Conservation (phyloP, 805 yeast genomes). For the Ogataea polymorpha region DNA sequence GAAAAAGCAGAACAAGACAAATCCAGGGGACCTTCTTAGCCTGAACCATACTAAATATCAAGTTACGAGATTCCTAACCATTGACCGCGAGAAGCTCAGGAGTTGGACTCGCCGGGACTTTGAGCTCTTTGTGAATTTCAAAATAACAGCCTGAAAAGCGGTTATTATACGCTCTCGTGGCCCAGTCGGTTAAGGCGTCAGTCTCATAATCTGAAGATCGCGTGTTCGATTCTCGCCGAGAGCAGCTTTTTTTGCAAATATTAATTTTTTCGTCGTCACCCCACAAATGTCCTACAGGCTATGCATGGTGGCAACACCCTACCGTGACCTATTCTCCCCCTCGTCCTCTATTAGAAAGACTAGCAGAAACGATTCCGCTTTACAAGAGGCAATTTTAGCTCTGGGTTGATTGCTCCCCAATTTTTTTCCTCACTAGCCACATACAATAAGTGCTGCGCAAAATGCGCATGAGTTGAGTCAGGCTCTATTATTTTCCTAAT, state of each 20-base stretch:
- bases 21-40: neutral
- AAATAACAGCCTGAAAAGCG: neutral
- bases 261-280: neutral
- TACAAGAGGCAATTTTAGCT: neutral
- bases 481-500: neutral
- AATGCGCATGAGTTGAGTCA: constrained; percentile 11
- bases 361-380: no score
- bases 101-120: constrained; percentile 16
- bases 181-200: constrained; percentile 41
- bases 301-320: no score
- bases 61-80: constrained; percentile 7
- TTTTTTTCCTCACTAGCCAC: constrained; percentile 7
- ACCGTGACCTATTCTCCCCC: no score
- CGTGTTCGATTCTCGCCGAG: constrained; percentile 41
- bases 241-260: constrained; percentile 23
- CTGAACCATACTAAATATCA: neutral
- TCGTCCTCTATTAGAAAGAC: no score
- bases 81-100: neutral
- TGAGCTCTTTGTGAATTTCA: constrained; percentile 4
- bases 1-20: no score
- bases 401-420: constrained; percentile 3
- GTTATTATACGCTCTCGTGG: constrained; percentile 32
- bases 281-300: no score
- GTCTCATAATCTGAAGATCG: constrained; percentile 41
- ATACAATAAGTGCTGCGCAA: constrained; percentile 1